Evolutionary conservation across 2,329 filamentous ascomycete genomes (phyloP).

Genomic region (Fusarium equiseti): DNA sequence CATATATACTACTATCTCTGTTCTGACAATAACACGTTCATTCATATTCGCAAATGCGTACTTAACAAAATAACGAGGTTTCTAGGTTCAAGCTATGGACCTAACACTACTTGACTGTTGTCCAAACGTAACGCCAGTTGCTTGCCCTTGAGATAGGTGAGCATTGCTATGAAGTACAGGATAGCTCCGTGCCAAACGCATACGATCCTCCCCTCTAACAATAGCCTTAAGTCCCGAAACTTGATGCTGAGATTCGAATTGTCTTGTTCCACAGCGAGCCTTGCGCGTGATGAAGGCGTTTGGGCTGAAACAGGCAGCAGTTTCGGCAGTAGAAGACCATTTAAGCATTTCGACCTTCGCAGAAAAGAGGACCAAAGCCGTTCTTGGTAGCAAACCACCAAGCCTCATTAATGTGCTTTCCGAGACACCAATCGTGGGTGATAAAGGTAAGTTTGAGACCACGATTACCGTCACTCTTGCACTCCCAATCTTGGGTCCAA

Average conservation of each 20-base stretch:
- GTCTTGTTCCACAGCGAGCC: not conserved
- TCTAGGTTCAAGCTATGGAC: no score
- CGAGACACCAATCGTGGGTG: not conserved
- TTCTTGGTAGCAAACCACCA: conserved; percentile 5
- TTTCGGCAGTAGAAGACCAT: not conserved
- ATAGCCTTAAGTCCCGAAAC: not conserved
- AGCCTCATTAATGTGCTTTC: not conserved
- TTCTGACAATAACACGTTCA: no score
- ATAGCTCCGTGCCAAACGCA: not conserved
- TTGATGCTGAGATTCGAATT: not conserved
- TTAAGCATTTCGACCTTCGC: not conserved
- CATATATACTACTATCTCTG: no score
- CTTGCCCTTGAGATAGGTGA: no score
- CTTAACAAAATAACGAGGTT: no score
- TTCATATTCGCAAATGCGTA: no score
- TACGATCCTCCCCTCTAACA: not conserved
- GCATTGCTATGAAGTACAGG: not conserved
- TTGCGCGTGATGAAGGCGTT: not conserved
- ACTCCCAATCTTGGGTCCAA: rapidly evolving
- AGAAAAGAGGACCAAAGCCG: not conserved
- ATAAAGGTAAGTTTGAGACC: not conserved
- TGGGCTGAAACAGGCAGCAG: not conserved
- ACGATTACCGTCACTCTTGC: conserved; percentile 2
- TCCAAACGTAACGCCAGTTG: no score
- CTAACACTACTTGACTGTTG: no score